phyloP scores from a whole-genome alignment of 2,329 filamentous ascomycete genomes.

The Magnaporthiopsis poae region DNA sequence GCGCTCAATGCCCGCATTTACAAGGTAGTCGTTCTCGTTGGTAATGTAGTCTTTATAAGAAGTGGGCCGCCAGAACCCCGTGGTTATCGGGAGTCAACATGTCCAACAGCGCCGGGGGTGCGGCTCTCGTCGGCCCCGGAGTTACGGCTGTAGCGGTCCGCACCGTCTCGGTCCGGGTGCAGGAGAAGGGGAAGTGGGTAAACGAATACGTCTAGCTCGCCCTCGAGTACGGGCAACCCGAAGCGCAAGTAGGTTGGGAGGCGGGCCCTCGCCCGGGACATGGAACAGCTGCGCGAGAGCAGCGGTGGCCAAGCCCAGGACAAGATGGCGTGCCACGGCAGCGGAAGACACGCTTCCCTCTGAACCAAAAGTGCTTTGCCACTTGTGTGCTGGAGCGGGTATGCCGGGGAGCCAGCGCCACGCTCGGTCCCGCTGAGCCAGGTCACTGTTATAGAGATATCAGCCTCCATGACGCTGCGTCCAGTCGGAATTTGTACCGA shows the following conservation, averaged over 20 bases:
- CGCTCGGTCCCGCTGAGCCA: no score
- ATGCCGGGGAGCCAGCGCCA: no score
- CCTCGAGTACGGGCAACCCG: not conserved
- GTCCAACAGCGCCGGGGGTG: slow-evolving; percentile 32
- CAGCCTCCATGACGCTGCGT: no score
- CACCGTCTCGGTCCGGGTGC: slow-evolving; percentile 28
- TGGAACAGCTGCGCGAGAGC: slow-evolving; percentile 5
- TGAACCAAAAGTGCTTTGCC: no score
- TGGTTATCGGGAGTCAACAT: slow-evolving; percentile 16
- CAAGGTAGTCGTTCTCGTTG: slow-evolving; percentile 44
- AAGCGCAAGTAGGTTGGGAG: not conserved
- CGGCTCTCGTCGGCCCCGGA: slow-evolving; percentile 28
- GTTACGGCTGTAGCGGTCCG: slow-evolving; percentile 25
- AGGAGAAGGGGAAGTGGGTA: slow-evolving; percentile 17
- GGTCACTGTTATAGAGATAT: no score
- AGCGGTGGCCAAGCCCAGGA: no score
- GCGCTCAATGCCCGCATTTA: slow-evolving; percentile 47
- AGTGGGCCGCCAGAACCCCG: slow-evolving; percentile 7
- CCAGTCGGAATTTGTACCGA: no score
- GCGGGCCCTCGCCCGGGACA: not conserved
- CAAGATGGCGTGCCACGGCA: no score
- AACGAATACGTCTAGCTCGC: slow-evolving; percentile 12
- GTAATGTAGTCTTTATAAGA: slow-evolving; percentile 26
- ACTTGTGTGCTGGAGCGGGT: no score
- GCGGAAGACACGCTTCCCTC: no score